Conservation (phyloP, 139 green algal species). For the Medakamo hakoo region DNA sequence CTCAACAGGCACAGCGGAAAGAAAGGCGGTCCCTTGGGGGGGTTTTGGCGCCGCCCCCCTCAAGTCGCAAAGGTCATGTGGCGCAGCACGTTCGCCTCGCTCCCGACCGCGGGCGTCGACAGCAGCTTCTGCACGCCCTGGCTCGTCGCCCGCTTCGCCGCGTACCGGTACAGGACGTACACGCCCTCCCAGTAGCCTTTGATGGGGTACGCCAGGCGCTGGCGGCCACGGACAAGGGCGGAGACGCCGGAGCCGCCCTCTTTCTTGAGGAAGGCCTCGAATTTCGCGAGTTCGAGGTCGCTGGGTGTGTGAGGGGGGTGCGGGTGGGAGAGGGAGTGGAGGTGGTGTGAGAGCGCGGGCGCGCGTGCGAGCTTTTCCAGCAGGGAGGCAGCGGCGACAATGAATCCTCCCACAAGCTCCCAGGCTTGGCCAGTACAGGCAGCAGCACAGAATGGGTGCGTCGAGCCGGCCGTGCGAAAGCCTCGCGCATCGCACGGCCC, state of each 20-base stretch:
- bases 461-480: no score
- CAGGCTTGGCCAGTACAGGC: no score
- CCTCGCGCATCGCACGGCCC: no score
- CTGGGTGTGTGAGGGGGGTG: slow-evolving; percentile 14
- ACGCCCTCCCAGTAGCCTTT: slow-evolving; percentile 71
- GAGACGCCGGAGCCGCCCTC: slow-evolving; percentile 48
- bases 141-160: slow-evolving; percentile 30
- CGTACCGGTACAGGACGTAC: slow-evolving; percentile 76
- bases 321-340: not conserved
- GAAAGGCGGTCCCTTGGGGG: not conserved
- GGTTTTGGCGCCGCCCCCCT: not conserved
- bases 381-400: no score
- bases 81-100: slow-evolving; percentile 59
- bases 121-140: slow-evolving; percentile 61
- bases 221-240: slow-evolving; percentile 37
- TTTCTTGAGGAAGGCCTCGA: slow-evolving; percentile 77
- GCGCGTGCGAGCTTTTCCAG: no score
- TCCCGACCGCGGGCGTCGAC: slow-evolving; percentile 52
- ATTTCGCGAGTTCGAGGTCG: slow-evolving; percentile 74
- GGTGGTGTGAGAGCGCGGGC: not conserved
- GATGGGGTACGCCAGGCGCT: slow-evolving; percentile 72
- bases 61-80: slow-evolving; percentile 42
- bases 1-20: no score
- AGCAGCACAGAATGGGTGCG: no score
- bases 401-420: no score